Evolutionary conservation across 371 early-diverging fungal genomes (phyloP).

Genomic region (Catenaria anguillulae): DNA sequence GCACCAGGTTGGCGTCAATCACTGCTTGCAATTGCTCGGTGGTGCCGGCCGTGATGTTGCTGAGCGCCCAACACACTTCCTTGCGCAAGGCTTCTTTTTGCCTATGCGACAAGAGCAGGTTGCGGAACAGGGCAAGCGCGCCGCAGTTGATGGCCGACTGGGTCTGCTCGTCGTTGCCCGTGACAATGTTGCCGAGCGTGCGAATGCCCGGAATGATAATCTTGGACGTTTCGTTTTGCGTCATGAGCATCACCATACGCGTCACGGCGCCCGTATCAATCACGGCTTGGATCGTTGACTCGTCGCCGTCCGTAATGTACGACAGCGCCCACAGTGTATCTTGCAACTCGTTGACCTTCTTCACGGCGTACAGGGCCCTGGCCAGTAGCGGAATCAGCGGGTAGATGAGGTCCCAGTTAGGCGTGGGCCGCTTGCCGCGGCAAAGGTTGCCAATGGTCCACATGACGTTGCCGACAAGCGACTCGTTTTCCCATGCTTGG

Average conservation of each 20-base stretch:
- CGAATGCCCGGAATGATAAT: constrained; percentile 35
- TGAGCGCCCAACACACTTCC: constrained; percentile 56
- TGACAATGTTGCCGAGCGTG: constrained; percentile 51
- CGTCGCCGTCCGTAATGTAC: constrained; percentile 46
- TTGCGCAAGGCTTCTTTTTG: constrained; percentile 70
- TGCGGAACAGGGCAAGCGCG: constrained; percentile 25
- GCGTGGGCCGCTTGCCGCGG: constrained; percentile 29
- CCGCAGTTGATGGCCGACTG: constrained; percentile 28
- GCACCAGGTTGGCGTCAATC: constrained; percentile 87
- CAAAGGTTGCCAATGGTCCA: constrained; percentile 8
- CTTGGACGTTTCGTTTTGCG: constrained; percentile 1
- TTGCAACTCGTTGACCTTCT: constrained; percentile 32
- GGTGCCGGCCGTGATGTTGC: constrained; percentile 64
- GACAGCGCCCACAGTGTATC: constrained; percentile 56
- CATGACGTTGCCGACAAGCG: constrained; percentile 23
- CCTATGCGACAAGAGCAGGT: constrained; percentile 31
- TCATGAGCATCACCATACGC: constrained; percentile 14
- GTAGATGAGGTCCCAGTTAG: background rate
- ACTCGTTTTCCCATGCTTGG: background rate
- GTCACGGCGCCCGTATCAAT: constrained; percentile 28
- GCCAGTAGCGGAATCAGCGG: background rate
- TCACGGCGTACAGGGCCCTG: constrained; percentile 9
- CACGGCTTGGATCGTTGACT: constrained; percentile 28
- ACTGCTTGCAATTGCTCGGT: constrained; percentile 83
- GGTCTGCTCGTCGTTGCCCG: constrained; percentile 42